Base-by-base conservation (phyloP, 1,284 basidiomycete genomes). In the Peniophora sp. region DNA sequence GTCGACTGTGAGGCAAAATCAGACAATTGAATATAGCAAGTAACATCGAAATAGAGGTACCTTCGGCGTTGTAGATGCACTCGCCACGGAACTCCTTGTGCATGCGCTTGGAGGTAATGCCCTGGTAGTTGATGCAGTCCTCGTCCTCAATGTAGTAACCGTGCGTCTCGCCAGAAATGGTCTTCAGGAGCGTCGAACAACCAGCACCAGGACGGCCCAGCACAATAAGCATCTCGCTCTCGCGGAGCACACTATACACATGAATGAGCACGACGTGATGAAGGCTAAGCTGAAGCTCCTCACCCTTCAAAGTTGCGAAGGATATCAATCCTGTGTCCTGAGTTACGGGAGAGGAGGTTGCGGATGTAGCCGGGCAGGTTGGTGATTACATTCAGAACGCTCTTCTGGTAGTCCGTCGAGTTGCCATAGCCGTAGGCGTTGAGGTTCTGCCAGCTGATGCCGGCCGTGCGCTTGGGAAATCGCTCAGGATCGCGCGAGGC, bases 141-240 rank as follows among this genome's bases (percentile, higher is more conserved):
- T 64, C 61, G 10, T 72, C 69, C 39, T 66, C 64, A 35, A 72
- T 59, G 52, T 63, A 69, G 56, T 73, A 71, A 9, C 72, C 71
- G 54, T 75, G 71, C 49, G 69, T 75, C 59, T 80, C 73, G 35
- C 74, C 75, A 1, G 77, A 69, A 52, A 82, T 71, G 11, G 75
- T 71, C 61, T 81, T 80, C 53, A 81, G 67, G 54, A 81, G 66
- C 0, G 77, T 77, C 2, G 76, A 70, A 59, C 78, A 81, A 10
- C 78, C 77, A 54, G 68, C 67, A 52, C 73, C 76, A 11, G 77
- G 76, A 50, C 73, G 72, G 34, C 76, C 77, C 3, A 81, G 69
- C 1, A 79, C 77, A 43, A 79, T 70, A 24, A 78, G 65, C 76
- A 82, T 76, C 65, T 82, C 78, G 10, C 45, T 41, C 38, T 43